These are phyloP conservation scores for Kazachstania bromeliacearum DNA, from an alignment of 805 yeast genomes.

Conservation along the genomic window DNA sequence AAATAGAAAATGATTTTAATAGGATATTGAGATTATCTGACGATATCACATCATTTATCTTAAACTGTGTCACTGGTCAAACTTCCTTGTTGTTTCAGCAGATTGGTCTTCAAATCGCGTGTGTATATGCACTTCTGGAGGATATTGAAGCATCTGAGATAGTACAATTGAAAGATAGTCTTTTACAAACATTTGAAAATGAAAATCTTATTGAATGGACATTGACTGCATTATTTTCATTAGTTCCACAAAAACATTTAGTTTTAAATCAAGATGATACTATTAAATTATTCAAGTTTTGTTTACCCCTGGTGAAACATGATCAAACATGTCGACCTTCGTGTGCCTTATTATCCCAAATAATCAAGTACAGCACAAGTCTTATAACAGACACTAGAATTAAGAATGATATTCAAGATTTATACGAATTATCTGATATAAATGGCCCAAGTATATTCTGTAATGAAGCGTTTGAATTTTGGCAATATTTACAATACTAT, in stretches of 20 bases:
- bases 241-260: constrained; percentile 11
- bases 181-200: constrained; percentile 14
- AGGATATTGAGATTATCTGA: constrained; percentile 11
- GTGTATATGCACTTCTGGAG: constrained; percentile 9
- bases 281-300: constrained; percentile 22
- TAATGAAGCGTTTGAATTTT: constrained; percentile 42
- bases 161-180: constrained; percentile 5
- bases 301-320: constrained; percentile 29
- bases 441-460: constrained; percentile 49
- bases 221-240: constrained; percentile 16
- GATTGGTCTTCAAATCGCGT: constrained; percentile 16
- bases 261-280: constrained; percentile 9
- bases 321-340: constrained; percentile 15
- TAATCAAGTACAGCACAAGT: constrained; percentile 13
- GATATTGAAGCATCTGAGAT: constrained; percentile 4
- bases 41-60: constrained; percentile 12
- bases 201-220: constrained; percentile 13
- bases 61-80: constrained; percentile 9
- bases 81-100: constrained; percentile 5
- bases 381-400: constrained; percentile 33
- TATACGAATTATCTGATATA: constrained; percentile 46
- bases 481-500: constrained; percentile 38
- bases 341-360: constrained; percentile 17
- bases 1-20: constrained; percentile 6
- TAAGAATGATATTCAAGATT: constrained; percentile 37